These are phyloP conservation scores for Anisodus tanguticus DNA, from an alignment of 257 asterid genomes.

Conservation along the genomic window DNA sequence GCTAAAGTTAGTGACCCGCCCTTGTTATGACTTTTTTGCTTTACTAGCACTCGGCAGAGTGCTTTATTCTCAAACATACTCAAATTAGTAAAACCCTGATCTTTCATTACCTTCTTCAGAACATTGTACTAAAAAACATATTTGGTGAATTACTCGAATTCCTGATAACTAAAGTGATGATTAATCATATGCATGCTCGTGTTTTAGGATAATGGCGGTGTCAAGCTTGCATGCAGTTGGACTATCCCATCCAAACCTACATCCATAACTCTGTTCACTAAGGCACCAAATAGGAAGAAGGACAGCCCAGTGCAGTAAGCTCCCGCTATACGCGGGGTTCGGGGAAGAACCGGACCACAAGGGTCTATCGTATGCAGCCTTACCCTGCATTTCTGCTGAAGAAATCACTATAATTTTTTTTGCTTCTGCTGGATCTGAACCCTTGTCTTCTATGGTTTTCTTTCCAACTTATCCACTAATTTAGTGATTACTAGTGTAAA, in stretches of 20 bases:
- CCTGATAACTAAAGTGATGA: not conserved
- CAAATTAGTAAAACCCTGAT: not conserved
- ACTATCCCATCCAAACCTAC: not conserved
- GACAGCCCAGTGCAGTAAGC: no score
- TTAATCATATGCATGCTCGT: not conserved
- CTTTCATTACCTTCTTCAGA: slow-evolving; percentile 14
- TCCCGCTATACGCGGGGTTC: no score
- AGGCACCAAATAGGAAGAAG: not conserved
- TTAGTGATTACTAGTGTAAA: not conserved
- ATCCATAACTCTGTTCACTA: not conserved
- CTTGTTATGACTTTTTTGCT: not conserved
- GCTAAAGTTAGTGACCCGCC: not conserved
- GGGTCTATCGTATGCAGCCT: no score
- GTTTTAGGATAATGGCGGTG: not conserved
- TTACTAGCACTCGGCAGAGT: not conserved
- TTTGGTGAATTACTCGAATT: not conserved
- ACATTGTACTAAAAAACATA: not conserved
- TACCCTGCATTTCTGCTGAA: no score
- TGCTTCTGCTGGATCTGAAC: not conserved
- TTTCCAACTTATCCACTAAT: not conserved
- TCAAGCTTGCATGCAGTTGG: not conserved
- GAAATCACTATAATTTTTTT: not conserved
- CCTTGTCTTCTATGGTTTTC: not conserved
- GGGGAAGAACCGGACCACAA: no score
- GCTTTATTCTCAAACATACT: not conserved